Evolutionary conservation across 1,284 basidiomycete species (phyloP).

Genomic region (Puccinia brachypodii): DNA sequence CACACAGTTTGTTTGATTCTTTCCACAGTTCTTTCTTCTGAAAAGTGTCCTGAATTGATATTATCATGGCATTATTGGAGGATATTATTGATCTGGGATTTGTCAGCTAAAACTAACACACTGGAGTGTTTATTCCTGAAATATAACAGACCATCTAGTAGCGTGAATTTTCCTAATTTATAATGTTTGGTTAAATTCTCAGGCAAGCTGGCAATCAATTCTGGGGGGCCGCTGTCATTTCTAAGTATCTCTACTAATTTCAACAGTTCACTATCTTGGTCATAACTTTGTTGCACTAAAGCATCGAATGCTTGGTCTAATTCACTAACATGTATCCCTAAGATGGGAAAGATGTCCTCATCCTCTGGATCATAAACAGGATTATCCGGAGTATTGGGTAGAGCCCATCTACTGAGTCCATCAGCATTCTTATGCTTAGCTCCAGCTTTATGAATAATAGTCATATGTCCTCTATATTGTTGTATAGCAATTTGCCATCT

Average conservation of each 20-base stretch:
- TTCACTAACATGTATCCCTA: background rate
- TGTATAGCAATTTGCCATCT: slow-evolving; percentile 3
- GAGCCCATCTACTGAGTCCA: background rate
- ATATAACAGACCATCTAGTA: background rate
- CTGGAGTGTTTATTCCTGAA: background rate
- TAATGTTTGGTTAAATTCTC: background rate
- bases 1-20: slow-evolving; percentile 19
- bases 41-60: background rate
- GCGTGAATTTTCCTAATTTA: background rate
- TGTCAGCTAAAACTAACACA: background rate
- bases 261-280: no score
- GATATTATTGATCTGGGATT: background rate
- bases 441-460: background rate
- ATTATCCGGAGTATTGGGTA: background rate
- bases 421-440: background rate
- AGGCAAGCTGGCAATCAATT: background rate
- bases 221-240: no score
- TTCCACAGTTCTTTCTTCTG: slow-evolving; percentile 4
- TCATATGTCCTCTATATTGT: no score
- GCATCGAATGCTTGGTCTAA: background rate
- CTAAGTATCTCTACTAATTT: no score
- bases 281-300: background rate
- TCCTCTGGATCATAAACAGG: background rate
- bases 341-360: background rate
- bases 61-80: background rate